phyloP scores from a whole-genome alignment of 108 stramenopile genomes.

The Cyclotella cryptica region DNA sequence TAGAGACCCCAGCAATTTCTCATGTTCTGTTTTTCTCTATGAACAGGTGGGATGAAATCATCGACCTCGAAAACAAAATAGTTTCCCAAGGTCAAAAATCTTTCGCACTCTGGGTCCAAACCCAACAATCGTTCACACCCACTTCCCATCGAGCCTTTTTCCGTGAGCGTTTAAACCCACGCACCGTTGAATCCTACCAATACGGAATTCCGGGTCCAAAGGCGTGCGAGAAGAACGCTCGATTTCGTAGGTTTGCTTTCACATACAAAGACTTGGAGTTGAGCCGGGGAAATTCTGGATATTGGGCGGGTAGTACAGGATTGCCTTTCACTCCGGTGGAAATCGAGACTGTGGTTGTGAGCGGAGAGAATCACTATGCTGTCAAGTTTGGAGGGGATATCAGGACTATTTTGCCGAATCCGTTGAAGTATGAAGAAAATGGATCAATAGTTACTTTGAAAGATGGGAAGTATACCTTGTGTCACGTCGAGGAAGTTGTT shows the following conservation, averaged over 20 bases:
- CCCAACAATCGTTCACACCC: constrained; percentile 8
- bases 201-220: constrained; percentile 45
- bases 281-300: constrained; percentile 5
- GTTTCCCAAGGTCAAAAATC: constrained; percentile 2
- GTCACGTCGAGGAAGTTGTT: constrained; percentile 42
- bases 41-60: constrained; percentile 28
- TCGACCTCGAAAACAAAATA: neutral
- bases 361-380: constrained; percentile 27
- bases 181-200: constrained; percentile 37
- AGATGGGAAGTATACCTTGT: constrained; percentile 40
- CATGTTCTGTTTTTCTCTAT: neutral
- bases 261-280: constrained; percentile 45
- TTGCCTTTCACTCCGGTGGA: constrained; percentile 26
- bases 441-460: constrained; percentile 1
- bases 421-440: constrained; percentile 26
- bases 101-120: constrained; percentile 26
- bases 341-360: constrained; percentile 29
- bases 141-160: constrained; percentile 53
- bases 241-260: constrained; percentile 42
- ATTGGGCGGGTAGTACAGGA: constrained; percentile 16
- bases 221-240: constrained; percentile 35
- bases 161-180: constrained; percentile 24
- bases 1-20: neutral
- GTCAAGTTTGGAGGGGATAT: constrained; percentile 40
- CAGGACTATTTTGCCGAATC: constrained; percentile 31